Percentiles rank a stretch among this genome's conserved stretches.
These are phyloP conservation scores for Diospyros kaki DNA, from an alignment of 148 eudicot genomes.

Conservation along the genomic window DNA sequence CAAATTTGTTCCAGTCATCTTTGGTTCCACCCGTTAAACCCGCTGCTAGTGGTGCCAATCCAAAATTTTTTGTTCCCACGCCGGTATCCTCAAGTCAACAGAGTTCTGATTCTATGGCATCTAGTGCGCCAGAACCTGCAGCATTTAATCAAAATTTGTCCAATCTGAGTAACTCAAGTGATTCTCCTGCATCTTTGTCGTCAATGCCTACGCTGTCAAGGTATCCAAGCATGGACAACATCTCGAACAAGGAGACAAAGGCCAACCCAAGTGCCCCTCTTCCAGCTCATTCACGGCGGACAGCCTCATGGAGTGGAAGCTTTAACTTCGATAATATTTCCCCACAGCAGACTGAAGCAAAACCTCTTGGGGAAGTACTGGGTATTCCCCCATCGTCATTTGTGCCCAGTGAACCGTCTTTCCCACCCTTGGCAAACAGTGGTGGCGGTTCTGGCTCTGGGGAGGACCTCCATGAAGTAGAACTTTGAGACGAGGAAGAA, in stretches of 20 bases:
- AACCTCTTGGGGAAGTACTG: slow-evolving; percentile 37
- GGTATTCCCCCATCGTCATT: slow-evolving; percentile 42
- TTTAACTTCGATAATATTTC: slow-evolving; percentile 22
- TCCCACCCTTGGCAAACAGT: slow-evolving; percentile 27
- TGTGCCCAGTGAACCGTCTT: slow-evolving; percentile 27
- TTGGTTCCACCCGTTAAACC: slow-evolving; percentile 51
- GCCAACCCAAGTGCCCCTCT: slow-evolving; percentile 22
- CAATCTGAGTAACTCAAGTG: slow-evolving; percentile 22
- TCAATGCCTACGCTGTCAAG: slow-evolving; percentile 28
- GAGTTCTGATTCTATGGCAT: slow-evolving; percentile 14
- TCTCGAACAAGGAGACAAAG: slow-evolving; percentile 34
- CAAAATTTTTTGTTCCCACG: slow-evolving; percentile 70
- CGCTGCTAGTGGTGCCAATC: slow-evolving; percentile 26
- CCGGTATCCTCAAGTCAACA: slow-evolving; percentile 37
- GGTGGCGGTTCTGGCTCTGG: slow-evolving; percentile 50
- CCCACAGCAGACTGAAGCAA: slow-evolving; percentile 26
- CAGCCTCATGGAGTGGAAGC: slow-evolving; percentile 84
- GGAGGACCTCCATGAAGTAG: slow-evolving; percentile 88
- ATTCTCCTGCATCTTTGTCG: slow-evolving; percentile 37
- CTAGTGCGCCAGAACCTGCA: slow-evolving; percentile 20
- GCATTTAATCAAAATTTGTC: slow-evolving; percentile 21
- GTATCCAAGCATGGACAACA: slow-evolving; percentile 66
- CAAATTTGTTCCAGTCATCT: slow-evolving; percentile 65
- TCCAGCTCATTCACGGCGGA: slow-evolving; percentile 47
- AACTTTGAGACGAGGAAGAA: slow-evolving; percentile 45